Conservation (phyloP, 2,329 filamentous ascomycete genomes). For the Diplodia seriata region DNA sequence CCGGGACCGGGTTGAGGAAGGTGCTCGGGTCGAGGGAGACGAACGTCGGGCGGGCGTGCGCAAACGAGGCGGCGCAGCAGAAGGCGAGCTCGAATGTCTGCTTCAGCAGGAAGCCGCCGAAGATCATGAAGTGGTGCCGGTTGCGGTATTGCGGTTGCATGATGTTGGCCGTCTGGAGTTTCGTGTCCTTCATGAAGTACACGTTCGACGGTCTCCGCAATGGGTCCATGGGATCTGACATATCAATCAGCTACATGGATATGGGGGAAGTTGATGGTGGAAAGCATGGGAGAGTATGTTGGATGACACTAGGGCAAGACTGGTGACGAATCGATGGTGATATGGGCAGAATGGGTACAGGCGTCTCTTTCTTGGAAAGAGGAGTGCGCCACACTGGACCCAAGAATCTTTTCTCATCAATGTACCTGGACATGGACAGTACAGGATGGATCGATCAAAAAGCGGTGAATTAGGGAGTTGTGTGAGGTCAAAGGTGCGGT, state of each 20-base stretch:
- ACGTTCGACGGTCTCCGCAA: slow-evolving; percentile 64
- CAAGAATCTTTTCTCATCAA: neutral
- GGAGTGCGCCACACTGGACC: too few relatives aligned
- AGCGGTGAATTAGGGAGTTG: neutral
- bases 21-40: slow-evolving; percentile 75
- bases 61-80: slow-evolving; percentile 74
- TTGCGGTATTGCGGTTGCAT: slow-evolving; percentile 78
- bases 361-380: too few relatives aligned
- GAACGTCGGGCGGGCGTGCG: slow-evolving; percentile 73
- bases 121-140: slow-evolving; percentile 78
- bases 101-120: slow-evolving; percentile 76
- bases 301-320: too few relatives aligned
- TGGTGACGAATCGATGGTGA: too few relatives aligned
- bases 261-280: neutral
- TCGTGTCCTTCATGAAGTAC: slow-evolving; percentile 67
- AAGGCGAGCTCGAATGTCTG: slow-evolving; percentile 79
- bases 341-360: neutral
- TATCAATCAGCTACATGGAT: neutral
- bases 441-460: neutral
- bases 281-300: neutral
- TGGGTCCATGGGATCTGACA: slow-evolving; percentile 61
- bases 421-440: neutral
- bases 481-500: neutral
- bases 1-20: slow-evolving; percentile 77
- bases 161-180: slow-evolving; percentile 70